Evolutionary conservation across 169 alveolate species (phyloP), one percentile per base, ranked within the genome.

Genomic region (Babesia bigemina): DNA sequence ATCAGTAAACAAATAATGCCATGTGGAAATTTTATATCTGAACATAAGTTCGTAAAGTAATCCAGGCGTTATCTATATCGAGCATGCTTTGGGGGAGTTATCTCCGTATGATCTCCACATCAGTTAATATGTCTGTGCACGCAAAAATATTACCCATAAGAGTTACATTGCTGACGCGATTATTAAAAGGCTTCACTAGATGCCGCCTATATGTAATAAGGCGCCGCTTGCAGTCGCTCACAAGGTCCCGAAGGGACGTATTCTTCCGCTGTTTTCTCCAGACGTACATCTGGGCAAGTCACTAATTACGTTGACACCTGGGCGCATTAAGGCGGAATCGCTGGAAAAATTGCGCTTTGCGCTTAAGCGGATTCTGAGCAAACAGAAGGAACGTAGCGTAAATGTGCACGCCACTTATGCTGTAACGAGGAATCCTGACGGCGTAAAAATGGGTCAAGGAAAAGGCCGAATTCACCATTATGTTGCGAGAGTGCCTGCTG

Each of bases 361-460:
- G 47, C 81, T 89, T 39, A 86, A 87, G 63, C 85, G 90, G 45
- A 74, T 83, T 29, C 77, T 89, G 72, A 75, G 82, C 24, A 89
- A 75, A 63, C 75, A 86, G 70, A 83, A 84, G 60, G 94, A 89
- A 47, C 59, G 86, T 26, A 59, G 76, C 29, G 81, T 89, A 29
- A 90, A 89, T 67, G 88, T 76, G 39, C 92, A 89, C 75, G 94
- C 94, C 42, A 89, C 94, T n/a, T 89, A 89, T 58, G 86, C 92
- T 44, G 94, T 89, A 56, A 85, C 94, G 10, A 85, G 86, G 56
- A 89, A 89, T 57, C 94, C 94, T 61, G 94, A 89, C 47, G 94
- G 94, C 22, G 89, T 88, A n/a, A 89, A 89, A 79, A 89, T 89
- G 94, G 94, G 94, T 39, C 94, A 89, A 49, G 94, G 94, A 8